Percentiles rank a stretch among this genome's conserved stretches.
Evolutionary conservation across 2,329 filamentous ascomycete genomes (phyloP).

Genomic region (Cyclaneusma minus): DNA sequence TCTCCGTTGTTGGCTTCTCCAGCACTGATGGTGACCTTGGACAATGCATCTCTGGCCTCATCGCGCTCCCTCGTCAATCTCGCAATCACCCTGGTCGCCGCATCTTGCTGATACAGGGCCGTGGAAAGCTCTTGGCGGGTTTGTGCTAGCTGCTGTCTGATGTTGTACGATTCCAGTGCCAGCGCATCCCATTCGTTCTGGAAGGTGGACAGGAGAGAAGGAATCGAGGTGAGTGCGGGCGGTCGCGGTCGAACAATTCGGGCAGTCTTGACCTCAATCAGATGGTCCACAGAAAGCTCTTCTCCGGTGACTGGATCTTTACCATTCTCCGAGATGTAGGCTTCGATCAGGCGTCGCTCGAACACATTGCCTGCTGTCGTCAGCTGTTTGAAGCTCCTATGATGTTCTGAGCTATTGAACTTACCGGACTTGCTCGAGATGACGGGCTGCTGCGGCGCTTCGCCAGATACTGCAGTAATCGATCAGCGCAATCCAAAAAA

Average conservation of each 20-base stretch:
- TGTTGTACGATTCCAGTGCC: slow-evolving; percentile 78
- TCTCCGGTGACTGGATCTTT: slow-evolving; percentile 86
- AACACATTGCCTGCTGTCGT: slow-evolving; percentile 59
- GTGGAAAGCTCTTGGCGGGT: slow-evolving; percentile 88
- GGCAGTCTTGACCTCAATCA: slow-evolving; percentile 73
- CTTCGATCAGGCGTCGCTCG: slow-evolving; percentile 88
- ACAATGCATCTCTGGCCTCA: slow-evolving; percentile 78
- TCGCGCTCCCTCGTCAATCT: slow-evolving; percentile 82
- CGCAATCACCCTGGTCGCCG: slow-evolving; percentile 88
- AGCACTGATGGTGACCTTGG: slow-evolving; percentile 62
- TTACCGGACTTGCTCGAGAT: slow-evolving; percentile 86
- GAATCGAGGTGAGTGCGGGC: slow-evolving; percentile 89
- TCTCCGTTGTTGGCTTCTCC: slow-evolving; percentile 46
- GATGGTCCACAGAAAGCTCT: slow-evolving; percentile 67
- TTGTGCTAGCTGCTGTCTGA: slow-evolving; percentile 78
- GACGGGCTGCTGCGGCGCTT: slow-evolving; percentile 87
- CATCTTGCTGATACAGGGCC: slow-evolving; percentile 92
- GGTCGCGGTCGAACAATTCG: slow-evolving; percentile 78
- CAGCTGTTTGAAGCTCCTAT: slow-evolving; percentile 6
- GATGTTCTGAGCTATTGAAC: slow-evolving; percentile 18
- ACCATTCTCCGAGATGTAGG: slow-evolving; percentile 84
- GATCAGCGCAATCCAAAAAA: slow-evolving; percentile 11
- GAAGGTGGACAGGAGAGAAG: slow-evolving; percentile 82
- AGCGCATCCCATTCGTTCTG: slow-evolving; percentile 98
- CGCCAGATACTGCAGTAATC: slow-evolving; percentile 63